These are phyloP conservation scores for Clitopilus hobsonii DNA, from an alignment of 768 basidiomycete species.

Conservation along the genomic window DNA sequence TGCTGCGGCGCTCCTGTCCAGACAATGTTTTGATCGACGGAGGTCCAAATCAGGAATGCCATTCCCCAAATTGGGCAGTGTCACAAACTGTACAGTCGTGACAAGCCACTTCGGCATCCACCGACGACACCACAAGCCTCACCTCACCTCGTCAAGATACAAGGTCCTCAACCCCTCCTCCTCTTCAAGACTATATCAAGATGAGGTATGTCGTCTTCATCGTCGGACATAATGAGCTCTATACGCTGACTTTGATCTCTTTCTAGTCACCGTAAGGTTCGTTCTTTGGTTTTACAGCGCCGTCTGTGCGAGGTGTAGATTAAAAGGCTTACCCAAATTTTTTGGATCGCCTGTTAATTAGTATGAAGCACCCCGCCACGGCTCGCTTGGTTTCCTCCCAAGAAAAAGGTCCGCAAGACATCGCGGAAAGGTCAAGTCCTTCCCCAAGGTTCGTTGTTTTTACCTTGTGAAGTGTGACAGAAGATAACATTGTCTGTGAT, in stretches of 20 bases:
- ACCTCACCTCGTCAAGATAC: neutral
- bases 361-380: conserved; percentile 99
- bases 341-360: conserved; percentile 23
- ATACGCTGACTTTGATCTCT: neutral
- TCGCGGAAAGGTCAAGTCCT: conserved; percentile 98
- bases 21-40: neutral
- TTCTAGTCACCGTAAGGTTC: conserved; percentile 83
- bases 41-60: neutral
- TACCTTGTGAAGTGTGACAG: neutral
- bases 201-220: conserved; percentile 51
- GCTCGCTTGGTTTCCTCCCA: conserved; percentile 96
- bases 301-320: conserved; percentile 15
- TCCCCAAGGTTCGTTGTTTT: conserved; percentile 77
- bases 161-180: conserved; percentile 7
- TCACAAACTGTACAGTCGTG: conserved; percentile 32
- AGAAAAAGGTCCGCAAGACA: conserved; percentile 96
- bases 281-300: conserved; percentile 13
- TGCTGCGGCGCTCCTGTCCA: neutral
- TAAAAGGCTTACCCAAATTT: conserved; percentile 9
- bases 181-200: conserved; percentile 43
- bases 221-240: conserved; percentile 6
- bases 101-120: conserved; percentile 31
- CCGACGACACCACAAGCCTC: conserved; percentile 17
- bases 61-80: conserved; percentile 2
- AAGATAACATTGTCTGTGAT: neutral